A percentile compares a stretch with the other conserved stretches of the same genome.
Conservation (phyloP, 495 filamentous ascomycete genomes). For the Neurospora sp. region DNA sequence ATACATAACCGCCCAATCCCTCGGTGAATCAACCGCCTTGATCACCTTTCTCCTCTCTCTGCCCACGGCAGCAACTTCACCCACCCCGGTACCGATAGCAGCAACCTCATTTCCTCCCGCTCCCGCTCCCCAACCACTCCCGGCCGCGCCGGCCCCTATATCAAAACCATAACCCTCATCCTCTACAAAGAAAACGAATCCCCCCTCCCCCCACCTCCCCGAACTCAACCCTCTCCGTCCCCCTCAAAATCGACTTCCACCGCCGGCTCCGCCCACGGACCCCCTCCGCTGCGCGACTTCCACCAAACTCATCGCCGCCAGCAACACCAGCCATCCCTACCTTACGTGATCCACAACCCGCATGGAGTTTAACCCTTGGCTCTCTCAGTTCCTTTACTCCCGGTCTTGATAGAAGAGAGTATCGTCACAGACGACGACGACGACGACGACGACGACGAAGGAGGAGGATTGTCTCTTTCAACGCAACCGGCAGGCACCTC, state of each 20-base stretch:
- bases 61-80: not conserved
- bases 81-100: no score
- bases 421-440: no score
- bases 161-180: not conserved
- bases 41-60: not conserved
- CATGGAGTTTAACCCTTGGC: slow-evolving; percentile 11
- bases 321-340: slow-evolving; percentile 18
- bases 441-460: no score
- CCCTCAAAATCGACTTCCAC: slow-evolving; percentile 11
- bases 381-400: slow-evolving; percentile 13
- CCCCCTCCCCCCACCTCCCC: not conserved
- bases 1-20: slow-evolving; percentile 7
- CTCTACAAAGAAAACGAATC: not conserved
- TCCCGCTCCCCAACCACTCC: not conserved
- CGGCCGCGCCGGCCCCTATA: not conserved
- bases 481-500: no score
- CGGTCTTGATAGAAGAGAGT: slow-evolving; percentile 21
- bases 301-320: slow-evolving; percentile 38
- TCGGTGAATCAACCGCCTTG: slow-evolving; percentile 1
- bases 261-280: slow-evolving; percentile 9
- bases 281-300: slow-evolving; percentile 33
- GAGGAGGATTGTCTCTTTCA: no score
- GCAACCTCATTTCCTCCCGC: no score
- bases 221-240: slow-evolving; percentile 4
- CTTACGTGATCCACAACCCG: slow-evolving; percentile 31